Percentiles rank a stretch among this genome's conserved stretches.
Evolutionary conservation across 1,139 yeast genomes (phyloP).

Genomic region (Candida buenavistaensis): DNA sequence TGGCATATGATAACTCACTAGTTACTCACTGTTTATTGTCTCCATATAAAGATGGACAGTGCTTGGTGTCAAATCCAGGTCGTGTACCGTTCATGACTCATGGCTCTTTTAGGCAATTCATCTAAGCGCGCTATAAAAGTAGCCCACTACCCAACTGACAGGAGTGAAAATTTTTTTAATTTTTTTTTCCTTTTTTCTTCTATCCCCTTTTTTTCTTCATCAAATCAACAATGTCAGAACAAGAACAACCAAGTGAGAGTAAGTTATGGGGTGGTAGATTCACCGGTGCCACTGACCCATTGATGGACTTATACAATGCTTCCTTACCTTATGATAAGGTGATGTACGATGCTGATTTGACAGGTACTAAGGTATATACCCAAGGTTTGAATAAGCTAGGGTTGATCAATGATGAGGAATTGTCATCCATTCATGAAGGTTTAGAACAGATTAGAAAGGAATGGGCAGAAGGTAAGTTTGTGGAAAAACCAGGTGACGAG

Average conservation of each 20-base stretch:
- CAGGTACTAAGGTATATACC: constrained; percentile 93
- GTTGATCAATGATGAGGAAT: constrained; percentile 68
- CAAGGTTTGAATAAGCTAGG: constrained; percentile 80
- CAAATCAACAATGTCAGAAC: constrained; percentile 20
- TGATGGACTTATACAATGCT: constrained; percentile 96
- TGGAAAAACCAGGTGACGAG: constrained; percentile 90
- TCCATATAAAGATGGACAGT: no score
- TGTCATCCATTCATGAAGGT: constrained; percentile 79
- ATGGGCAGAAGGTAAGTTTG: constrained; percentile 76
- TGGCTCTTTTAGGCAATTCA: background rate
- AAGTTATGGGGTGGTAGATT: constrained; percentile 99
- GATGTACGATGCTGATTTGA: constrained; percentile 92
- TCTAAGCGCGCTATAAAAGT: background rate
- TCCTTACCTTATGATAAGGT: constrained; percentile 92
- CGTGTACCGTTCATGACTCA: background rate
- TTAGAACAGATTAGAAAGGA: constrained; percentile 68
- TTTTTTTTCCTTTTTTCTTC: constrained; percentile 1
- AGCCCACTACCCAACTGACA: no score
- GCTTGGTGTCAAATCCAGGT: background rate
- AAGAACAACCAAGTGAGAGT: constrained; percentile 48
- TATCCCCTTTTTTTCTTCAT: background rate
- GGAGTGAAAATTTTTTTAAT: no score
- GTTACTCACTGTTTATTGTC: no score
- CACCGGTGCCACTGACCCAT: constrained; percentile 94
- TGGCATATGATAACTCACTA: no score